These are phyloP conservation scores for Botrytis byssoidea DNA, from an alignment of 2,329 filamentous ascomycete species.

Conservation along the genomic window DNA sequence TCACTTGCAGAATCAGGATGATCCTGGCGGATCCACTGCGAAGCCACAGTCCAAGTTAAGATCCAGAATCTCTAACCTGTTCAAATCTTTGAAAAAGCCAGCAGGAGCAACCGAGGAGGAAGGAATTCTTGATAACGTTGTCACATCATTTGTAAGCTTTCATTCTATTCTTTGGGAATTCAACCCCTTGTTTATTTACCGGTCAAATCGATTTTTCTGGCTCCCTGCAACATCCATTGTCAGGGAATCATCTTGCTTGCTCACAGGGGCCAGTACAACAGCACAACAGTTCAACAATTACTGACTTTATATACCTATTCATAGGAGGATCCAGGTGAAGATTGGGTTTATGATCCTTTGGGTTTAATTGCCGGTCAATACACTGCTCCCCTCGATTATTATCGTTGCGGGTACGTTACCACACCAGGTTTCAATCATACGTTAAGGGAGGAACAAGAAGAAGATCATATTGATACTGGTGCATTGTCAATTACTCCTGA, in stretches of 20 bases:
- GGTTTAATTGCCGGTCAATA: background rate
- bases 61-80: background rate
- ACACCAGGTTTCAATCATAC: background rate
- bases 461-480: background rate
- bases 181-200: background rate
- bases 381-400: background rate
- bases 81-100: background rate
- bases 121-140: background rate
- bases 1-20: constrained; percentile 5
- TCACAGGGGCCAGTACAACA: background rate
- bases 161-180: background rate
- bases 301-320: background rate
- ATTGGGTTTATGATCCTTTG: background rate
- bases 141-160: background rate
- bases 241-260: background rate
- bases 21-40: background rate
- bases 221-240: background rate
- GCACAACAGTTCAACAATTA: background rate
- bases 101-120: background rate
- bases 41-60: background rate
- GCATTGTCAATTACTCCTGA: background rate
- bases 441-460: background rate
- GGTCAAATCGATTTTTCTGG: background rate
- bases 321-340: background rate
- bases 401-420: background rate